Conservation (phyloP, 2,329 filamentous ascomycete genomes). For the Fusarium redolens region DNA sequence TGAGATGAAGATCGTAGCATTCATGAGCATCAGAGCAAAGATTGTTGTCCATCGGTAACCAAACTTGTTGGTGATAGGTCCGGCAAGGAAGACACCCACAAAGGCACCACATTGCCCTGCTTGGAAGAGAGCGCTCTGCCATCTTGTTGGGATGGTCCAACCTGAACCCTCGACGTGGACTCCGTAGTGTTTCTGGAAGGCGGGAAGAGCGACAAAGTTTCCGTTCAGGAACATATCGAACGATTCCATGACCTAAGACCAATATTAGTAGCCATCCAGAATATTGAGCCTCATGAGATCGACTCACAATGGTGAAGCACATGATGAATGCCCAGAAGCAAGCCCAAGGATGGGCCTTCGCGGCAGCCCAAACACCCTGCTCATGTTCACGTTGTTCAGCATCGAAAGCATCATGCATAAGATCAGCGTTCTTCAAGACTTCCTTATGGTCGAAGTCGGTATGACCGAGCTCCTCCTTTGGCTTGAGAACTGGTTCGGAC, state of each 20-base stretch:
- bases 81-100: conserved; percentile 52
- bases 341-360: conserved; percentile 57
- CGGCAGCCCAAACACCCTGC: conserved; percentile 52
- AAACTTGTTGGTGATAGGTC: conserved; percentile 50
- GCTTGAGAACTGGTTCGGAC: conserved; percentile 4
- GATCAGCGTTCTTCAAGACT: conserved; percentile 27
- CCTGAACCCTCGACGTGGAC: conserved; percentile 35
- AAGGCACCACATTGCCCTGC: conserved; percentile 51
- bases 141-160: conserved; percentile 53
- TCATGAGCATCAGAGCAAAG: conserved; percentile 52
- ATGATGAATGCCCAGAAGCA: conserved; percentile 61
- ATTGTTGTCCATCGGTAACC: conserved; percentile 54
- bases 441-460: conserved; percentile 26
- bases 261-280: conserved; percentile 1
- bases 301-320: conserved; percentile 61
- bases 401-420: conserved; percentile 41
- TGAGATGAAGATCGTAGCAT: conserved; percentile 58
- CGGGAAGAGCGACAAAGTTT: conserved; percentile 56
- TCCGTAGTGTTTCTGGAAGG: conserved; percentile 54
- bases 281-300: background rate
- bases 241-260: conserved; percentile 60
- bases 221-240: conserved; percentile 61
- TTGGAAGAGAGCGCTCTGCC: conserved; percentile 53
- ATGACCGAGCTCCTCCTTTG: conserved; percentile 12
- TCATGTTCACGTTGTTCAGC: conserved; percentile 57